Percentiles rank a stretch among this genome's conserved stretches.
Evolutionary conservation across 2,329 filamentous ascomycete genomes (phyloP).

Genomic region (Gnomoniopsis sp.): DNA sequence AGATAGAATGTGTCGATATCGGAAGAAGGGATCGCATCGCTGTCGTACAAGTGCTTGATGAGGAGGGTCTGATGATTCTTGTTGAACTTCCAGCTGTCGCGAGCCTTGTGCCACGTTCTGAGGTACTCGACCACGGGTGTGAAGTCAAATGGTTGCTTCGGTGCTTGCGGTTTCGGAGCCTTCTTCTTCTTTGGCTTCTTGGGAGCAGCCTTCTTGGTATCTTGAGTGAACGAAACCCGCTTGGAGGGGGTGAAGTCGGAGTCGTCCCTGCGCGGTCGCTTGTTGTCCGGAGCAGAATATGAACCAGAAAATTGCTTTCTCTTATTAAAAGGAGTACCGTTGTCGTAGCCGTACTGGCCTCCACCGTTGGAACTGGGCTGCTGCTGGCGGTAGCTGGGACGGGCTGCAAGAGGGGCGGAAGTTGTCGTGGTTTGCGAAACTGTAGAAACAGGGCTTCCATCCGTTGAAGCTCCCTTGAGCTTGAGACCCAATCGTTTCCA

Average conservation of each 20-base stretch:
- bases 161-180: slow-evolving; percentile 28
- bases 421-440: slow-evolving; percentile 20
- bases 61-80: slow-evolving; percentile 86
- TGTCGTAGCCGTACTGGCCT: slow-evolving; percentile 21
- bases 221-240: slow-evolving; percentile 49
- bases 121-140: slow-evolving; percentile 74
- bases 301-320: slow-evolving; percentile 43
- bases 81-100: slow-evolving; percentile 87
- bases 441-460: slow-evolving; percentile 28
- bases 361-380: slow-evolving; percentile 25
- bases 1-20: slow-evolving; percentile 68
- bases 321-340: slow-evolving; percentile 38
- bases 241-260: slow-evolving; percentile 23
- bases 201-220: slow-evolving; percentile 31
- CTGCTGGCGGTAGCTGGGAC: slow-evolving; percentile 13
- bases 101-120: slow-evolving; percentile 67
- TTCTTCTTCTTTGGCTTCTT: slow-evolving; percentile 33
- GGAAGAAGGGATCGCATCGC: slow-evolving; percentile 65
- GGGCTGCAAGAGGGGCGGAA: slow-evolving; percentile 20
- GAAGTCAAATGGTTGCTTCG: slow-evolving; percentile 32
- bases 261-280: slow-evolving; percentile 29
- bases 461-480: slow-evolving; percentile 47
- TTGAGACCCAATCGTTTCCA: slow-evolving; percentile 64
- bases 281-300: slow-evolving; percentile 26
- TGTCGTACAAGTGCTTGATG: slow-evolving; percentile 76